These are phyloP conservation scores for Lunasporangiospora selenospora DNA, from an alignment of 192 early-diverging fungal species.

Conservation along the genomic window DNA sequence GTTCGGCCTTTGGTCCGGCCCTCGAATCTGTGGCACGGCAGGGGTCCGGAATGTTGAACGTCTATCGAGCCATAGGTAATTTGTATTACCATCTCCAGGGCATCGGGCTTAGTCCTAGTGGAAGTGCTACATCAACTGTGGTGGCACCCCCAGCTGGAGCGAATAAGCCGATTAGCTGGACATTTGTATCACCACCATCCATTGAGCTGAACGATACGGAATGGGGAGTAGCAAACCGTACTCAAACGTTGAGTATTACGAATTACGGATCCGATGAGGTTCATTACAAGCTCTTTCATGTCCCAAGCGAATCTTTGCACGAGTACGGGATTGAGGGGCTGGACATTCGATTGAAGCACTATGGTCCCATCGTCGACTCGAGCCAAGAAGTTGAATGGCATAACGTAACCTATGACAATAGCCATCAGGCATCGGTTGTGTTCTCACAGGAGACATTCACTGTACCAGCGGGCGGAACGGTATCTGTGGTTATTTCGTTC, in stretches of 20 bases:
- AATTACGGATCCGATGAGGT: conserved; percentile 37
- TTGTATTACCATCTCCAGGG: too few species aligned
- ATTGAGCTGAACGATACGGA: conserved; percentile 35
- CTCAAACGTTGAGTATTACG: conserved; percentile 41
- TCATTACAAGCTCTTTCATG: conserved; percentile 41
- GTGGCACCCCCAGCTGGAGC: too few species aligned
- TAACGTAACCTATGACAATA: too few species aligned
- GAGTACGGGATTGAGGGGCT: conserved; percentile 33
- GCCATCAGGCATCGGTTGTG: conserved; percentile 43
- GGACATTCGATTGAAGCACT: too few species aligned
- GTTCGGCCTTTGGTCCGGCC: too few species aligned
- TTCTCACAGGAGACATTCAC: conserved; percentile 13
- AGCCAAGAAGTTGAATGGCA: too few species aligned
- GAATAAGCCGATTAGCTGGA: neutral
- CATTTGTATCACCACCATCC: conserved; percentile 12
- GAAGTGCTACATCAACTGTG: neutral
- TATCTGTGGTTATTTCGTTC: conserved; percentile 37
- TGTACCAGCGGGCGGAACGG: conserved; percentile 22
- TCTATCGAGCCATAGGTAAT: conserved; percentile 20
- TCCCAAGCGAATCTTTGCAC: conserved; percentile 44
- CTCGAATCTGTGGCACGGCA: conserved; percentile 21
- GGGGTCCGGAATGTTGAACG: conserved; percentile 13
- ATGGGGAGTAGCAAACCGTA: neutral
- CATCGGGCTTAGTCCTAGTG: neutral
- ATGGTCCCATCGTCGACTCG: too few species aligned